Evolutionary conservation across 257 asterid species (phyloP).

Genomic region (Solanum chiquidenum): DNA sequence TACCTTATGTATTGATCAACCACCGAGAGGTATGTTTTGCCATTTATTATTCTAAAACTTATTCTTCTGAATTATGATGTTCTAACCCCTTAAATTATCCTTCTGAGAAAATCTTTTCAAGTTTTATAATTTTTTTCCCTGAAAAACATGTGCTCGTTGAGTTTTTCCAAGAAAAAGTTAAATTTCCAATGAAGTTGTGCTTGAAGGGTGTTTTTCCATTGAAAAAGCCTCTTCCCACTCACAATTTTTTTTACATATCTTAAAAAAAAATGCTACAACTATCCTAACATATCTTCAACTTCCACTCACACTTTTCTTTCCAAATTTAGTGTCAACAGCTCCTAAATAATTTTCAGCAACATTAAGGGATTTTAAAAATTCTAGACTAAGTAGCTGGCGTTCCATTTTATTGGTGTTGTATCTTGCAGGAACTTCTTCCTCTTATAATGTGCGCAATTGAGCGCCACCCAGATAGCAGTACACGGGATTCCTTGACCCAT

Average conservation of each 20-base stretch:
- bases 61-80: neutral
- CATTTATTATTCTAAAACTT: neutral
- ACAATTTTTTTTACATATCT: neutral
- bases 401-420: neutral
- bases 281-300: neutral
- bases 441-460: slow-evolving; percentile 96
- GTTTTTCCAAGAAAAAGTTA: neutral
- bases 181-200: neutral
- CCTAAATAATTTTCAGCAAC: neutral
- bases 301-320: neutral
- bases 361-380: neutral
- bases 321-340: neutral
- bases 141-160: neutral
- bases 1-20: slow-evolving; percentile 86
- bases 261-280: neutral
- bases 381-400: neutral
- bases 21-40: slow-evolving; percentile 74
- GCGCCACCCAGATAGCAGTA: slow-evolving; percentile 84
- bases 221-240: neutral
- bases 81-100: neutral
- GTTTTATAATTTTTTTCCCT: neutral
- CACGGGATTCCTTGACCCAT: slow-evolving; percentile 96
- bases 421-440: slow-evolving; percentile 90
- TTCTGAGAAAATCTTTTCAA: neutral
- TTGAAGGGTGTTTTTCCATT: neutral